Evolutionary conservation across 257 asterid species (phyloP).

Genomic region (Solanum sejunctum): DNA sequence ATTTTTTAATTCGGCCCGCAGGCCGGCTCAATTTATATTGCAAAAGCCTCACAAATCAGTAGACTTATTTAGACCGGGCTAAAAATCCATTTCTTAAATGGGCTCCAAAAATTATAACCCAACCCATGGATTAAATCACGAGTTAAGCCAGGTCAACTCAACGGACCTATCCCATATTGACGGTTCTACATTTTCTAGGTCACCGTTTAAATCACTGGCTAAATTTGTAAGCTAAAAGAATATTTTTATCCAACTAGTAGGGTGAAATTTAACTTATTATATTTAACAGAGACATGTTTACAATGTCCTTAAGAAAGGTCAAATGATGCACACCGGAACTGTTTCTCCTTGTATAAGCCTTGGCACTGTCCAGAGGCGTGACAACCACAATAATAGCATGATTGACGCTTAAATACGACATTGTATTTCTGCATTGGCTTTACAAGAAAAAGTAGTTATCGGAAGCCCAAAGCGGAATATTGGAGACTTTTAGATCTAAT

Average conservation of each 20-base stretch:
- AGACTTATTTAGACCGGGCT: no score
- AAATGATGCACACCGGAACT: background rate
- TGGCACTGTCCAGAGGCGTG: background rate
- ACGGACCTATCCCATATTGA: no score
- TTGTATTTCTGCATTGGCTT: background rate
- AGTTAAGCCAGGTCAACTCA: accelerated
- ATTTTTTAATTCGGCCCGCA: no score
- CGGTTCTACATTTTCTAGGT: background rate
- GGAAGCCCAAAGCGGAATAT: background rate
- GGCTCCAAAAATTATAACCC: no score
- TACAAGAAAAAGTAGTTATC: background rate
- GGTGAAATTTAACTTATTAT: background rate
- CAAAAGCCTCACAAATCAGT: no score
- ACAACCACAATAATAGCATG: background rate
- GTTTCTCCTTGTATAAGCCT: background rate
- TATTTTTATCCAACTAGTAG: background rate
- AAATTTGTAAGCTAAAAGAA: background rate
- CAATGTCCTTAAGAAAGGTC: background rate
- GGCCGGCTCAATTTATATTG: accelerated
- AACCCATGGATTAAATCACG: no score
- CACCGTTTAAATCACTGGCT: background rate
- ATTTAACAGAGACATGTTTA: background rate
- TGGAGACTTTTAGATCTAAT: background rate
- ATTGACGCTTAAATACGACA: background rate
- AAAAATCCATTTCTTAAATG: no score